A percentile compares a stretch with the other conserved stretches of the same genome.
phyloP scores from a whole-genome alignment of 2,329 filamentous ascomycete species.

The Penicillium sp. region DNA sequence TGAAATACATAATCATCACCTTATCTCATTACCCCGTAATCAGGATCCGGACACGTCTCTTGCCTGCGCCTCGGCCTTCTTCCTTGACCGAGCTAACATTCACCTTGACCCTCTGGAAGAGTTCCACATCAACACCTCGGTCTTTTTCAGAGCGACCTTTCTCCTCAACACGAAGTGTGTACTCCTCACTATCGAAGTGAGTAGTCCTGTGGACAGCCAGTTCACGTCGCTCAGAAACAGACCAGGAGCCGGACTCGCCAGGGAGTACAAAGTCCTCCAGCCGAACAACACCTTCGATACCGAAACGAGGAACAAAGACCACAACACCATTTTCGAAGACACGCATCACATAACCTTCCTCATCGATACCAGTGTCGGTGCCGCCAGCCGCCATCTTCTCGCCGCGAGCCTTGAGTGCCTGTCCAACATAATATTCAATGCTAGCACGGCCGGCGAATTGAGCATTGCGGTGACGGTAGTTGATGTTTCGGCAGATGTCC shows the following conservation, averaged over 20 bases:
- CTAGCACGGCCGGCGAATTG: constrained; percentile 92
- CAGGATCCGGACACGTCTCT: constrained; percentile 66
- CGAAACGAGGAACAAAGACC: constrained; percentile 92
- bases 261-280: constrained; percentile 78
- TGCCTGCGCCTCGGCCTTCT: constrained; percentile 78
- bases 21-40: constrained; percentile 36
- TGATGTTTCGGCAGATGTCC: constrained; percentile 97
- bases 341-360: constrained; percentile 95
- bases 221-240: constrained; percentile 38
- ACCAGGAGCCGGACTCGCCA: constrained; percentile 51
- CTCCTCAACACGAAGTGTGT: constrained; percentile 68
- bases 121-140: constrained; percentile 64
- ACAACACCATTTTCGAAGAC: constrained; percentile 98
- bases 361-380: constrained; percentile 60
- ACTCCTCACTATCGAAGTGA: constrained; percentile 83
- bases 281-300: constrained; percentile 89
- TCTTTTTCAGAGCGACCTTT: constrained; percentile 48
- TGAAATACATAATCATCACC: no score
- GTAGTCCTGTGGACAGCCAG: constrained; percentile 64
- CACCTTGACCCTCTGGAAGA: constrained; percentile 92
- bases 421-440: constrained; percentile 97
- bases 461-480: constrained; percentile 93
- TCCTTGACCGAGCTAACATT: constrained; percentile 92
- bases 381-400: constrained; percentile 45
- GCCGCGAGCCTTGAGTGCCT: constrained; percentile 79